A percentile compares a stretch with the other conserved stretches of the same genome.
Conservation (phyloP, 495 filamentous ascomycete genomes). For the Penicillium verhagenii region DNA sequence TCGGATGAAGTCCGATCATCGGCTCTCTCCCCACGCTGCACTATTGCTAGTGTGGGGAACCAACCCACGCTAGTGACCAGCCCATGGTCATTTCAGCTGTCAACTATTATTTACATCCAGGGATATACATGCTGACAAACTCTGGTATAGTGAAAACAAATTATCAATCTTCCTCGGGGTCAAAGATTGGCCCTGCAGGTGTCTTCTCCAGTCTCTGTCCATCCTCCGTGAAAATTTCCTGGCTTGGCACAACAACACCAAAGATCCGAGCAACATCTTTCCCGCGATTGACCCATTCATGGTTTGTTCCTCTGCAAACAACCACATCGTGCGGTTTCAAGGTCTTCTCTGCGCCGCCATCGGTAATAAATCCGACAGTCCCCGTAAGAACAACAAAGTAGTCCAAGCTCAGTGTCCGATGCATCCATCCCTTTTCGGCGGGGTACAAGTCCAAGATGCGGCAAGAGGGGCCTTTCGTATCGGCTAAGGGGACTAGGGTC, state of each 20-base stretch:
- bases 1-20: not conserved
- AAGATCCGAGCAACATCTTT: conserved; percentile 20
- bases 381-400: conserved; percentile 24
- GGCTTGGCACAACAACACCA: conserved; percentile 21
- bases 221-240: conserved; percentile 21
- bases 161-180: conserved; percentile 20
- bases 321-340: conserved; percentile 27
- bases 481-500: conserved; percentile 26
- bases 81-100: too few species aligned
- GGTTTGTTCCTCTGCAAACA: conserved; percentile 25
- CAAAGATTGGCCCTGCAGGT: conserved; percentile 21
- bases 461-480: conserved; percentile 27
- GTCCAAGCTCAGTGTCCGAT: conserved; percentile 28
- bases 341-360: conserved; percentile 24
- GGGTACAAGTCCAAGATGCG: conserved; percentile 25
- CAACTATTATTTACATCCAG: too few species aligned
- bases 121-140: too few species aligned
- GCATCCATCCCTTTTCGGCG: conserved; percentile 25
- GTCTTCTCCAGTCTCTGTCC: conserved; percentile 21
- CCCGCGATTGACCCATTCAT: conserved; percentile 30
- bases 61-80: too few species aligned
- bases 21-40: not conserved
- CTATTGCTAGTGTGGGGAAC: not conserved
- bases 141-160: too few species aligned
- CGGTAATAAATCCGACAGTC: conserved; percentile 20